These are phyloP conservation scores for Tetradesmus obliquus DNA, from an alignment of 139 green algal genomes.

Conservation along the genomic window DNA sequence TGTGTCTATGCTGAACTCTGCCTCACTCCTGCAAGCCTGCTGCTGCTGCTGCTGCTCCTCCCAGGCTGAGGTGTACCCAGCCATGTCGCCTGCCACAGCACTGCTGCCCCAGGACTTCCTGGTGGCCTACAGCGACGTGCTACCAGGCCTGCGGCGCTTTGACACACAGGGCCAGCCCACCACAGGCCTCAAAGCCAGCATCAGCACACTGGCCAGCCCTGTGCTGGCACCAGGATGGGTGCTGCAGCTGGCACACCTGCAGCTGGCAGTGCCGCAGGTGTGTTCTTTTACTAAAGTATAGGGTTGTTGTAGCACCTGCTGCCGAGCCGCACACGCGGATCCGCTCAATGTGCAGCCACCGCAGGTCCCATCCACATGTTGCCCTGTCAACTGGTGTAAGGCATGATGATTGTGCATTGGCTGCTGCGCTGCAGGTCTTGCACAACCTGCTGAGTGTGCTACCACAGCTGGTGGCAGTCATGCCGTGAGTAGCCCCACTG, in stretches of 20 bases:
- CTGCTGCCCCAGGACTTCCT: slow-evolving; percentile 74
- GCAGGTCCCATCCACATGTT: too few relatives aligned
- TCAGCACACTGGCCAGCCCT: slow-evolving; percentile 65
- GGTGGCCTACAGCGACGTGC: slow-evolving; percentile 60
- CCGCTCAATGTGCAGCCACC: too few relatives aligned
- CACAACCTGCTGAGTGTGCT: slow-evolving; percentile 57
- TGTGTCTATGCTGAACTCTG: not conserved
- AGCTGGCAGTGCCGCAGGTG: slow-evolving; percentile 56
- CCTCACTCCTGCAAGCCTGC: not conserved
- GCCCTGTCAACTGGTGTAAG: not conserved
- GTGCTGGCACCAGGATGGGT: slow-evolving; percentile 59
- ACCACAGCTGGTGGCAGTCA: slow-evolving; percentile 17
- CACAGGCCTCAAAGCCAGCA: slow-evolving; percentile 48
- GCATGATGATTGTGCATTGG: not conserved
- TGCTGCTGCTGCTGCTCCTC: not conserved
- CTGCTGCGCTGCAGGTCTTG: slow-evolving; percentile 53
- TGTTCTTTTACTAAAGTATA: not conserved
- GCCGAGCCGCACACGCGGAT: not conserved
- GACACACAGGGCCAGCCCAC: slow-evolving; percentile 49
- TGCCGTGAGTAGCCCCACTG: slow-evolving; percentile 8
- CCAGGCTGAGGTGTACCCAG: slow-evolving; percentile 69
- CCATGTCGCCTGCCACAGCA: slow-evolving; percentile 57
- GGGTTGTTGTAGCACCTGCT: not conserved
- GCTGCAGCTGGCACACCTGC: slow-evolving; percentile 56
- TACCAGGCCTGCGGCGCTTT: slow-evolving; percentile 57